phyloP scores from a whole-genome alignment of 768 basidiomycete species.

The Leccinum disarticulatum region DNA sequence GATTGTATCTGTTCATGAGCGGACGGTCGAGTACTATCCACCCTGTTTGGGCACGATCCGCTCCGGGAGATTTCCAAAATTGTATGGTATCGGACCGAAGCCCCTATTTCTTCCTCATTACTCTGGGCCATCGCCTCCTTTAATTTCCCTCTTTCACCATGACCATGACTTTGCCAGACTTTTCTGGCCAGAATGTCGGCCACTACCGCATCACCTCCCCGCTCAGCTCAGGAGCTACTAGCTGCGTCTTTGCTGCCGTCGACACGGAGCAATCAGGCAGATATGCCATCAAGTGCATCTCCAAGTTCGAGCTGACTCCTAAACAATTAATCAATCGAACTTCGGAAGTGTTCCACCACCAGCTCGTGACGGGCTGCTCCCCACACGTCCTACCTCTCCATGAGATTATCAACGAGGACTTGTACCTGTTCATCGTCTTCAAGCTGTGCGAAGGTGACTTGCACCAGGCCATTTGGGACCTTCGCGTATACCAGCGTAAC shows the following conservation, averaged over 20 bases:
- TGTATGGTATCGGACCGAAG: not conserved
- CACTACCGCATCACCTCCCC: constrained; percentile 59
- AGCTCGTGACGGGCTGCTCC: constrained; percentile 47
- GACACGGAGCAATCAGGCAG: constrained; percentile 45
- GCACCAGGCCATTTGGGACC: constrained; percentile 67
- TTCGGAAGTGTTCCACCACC: constrained; percentile 67
- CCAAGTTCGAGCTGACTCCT: constrained; percentile 53
- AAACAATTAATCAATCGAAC: constrained; percentile 58
- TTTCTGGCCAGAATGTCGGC: constrained; percentile 52
- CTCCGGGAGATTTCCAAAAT: constrained; percentile 1
- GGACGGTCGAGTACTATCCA: no score
- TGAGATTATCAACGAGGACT: constrained; percentile 57
- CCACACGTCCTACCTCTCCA: constrained; percentile 70
- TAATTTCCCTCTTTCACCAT: not conserved
- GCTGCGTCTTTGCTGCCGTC: constrained; percentile 73
- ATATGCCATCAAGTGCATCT: constrained; percentile 78
- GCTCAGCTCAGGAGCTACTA: constrained; percentile 75
- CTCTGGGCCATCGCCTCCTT: no score
- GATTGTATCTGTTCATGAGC: no score
- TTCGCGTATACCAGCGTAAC: constrained; percentile 53
- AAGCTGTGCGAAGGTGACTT: constrained; percentile 64
- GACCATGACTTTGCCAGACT: constrained; percentile 41
- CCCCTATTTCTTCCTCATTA: not conserved
- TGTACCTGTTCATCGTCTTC: constrained; percentile 66
- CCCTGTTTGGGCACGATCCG: not conserved